Percentiles rank a stretch among this genome's conserved stretches.
These are phyloP conservation scores for Vaccinium darrowii DNA, from an alignment of 148 eudicot species.

Conservation along the genomic window DNA sequence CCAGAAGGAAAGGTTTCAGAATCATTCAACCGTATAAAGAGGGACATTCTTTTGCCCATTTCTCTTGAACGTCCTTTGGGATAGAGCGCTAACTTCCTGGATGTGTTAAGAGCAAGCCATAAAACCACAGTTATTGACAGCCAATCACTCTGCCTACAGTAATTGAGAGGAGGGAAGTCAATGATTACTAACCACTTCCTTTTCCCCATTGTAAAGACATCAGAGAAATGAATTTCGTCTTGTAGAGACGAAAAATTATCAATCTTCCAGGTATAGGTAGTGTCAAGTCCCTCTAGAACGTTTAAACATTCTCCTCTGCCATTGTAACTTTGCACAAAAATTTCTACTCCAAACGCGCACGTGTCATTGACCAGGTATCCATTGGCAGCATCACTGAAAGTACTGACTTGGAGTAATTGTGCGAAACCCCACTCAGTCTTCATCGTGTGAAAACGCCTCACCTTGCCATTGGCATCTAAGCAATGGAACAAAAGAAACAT, in stretches of 20 bases:
- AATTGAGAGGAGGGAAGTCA: not conserved
- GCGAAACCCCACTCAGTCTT: not conserved
- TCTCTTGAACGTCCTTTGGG: not conserved
- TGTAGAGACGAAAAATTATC: not conserved
- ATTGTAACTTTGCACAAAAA: not conserved
- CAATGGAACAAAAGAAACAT: not conserved
- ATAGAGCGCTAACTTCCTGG: not conserved
- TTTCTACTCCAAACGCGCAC: not conserved
- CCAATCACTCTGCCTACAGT: not conserved
- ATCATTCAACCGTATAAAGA: not conserved
- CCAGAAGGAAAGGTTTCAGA: not conserved
- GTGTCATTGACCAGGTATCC: not conserved
- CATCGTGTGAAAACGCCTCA: not conserved
- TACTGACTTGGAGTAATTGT: constrained; percentile 1
- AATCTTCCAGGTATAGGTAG: not conserved
- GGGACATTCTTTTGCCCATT: not conserved
- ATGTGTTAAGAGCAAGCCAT: not conserved
- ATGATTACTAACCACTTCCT: not conserved
- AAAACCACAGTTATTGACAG: not conserved
- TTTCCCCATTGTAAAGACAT: not conserved
- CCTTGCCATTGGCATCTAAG: constrained; percentile 1
- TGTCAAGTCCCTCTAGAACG: not conserved
- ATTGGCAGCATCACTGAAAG: not conserved
- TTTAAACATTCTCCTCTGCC: constrained; percentile 4
- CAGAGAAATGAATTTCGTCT: not conserved